phyloP scores from a whole-genome alignment of 208 protist species.

The Acanthamoeba sp. region DNA sequence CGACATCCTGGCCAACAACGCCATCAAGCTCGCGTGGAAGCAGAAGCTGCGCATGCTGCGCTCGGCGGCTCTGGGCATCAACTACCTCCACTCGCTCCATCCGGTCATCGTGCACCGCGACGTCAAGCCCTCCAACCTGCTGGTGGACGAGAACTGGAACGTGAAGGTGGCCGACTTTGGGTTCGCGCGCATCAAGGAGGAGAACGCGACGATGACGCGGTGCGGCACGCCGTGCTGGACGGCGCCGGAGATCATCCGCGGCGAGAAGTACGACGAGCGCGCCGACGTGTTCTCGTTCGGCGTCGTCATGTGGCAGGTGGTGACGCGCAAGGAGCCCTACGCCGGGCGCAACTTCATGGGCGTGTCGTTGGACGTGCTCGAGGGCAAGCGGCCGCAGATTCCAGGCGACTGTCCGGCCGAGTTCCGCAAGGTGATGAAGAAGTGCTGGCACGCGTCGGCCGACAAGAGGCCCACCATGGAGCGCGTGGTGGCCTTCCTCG shows the following conservation, averaged over 20 bases:
- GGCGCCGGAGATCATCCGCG: background rate
- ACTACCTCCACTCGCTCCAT: background rate
- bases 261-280: constrained; percentile 75
- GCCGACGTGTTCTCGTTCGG: constrained; percentile 88
- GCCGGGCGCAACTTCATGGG: background rate
- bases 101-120: constrained; percentile 25
- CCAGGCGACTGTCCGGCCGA: constrained; percentile 68
- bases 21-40: background rate
- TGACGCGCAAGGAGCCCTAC: constrained; percentile 77
- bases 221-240: background rate
- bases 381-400: constrained; percentile 75
- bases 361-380: constrained; percentile 51
- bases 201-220: background rate
- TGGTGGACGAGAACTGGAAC: constrained; percentile 30
- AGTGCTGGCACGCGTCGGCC: constrained; percentile 79
- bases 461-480: constrained; percentile 7
- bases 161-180: constrained; percentile 6
- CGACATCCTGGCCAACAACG: constrained; percentile 1
- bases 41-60: background rate
- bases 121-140: constrained; percentile 42
- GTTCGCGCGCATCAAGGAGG: background rate
- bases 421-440: constrained; percentile 73
- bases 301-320: constrained; percentile 84
- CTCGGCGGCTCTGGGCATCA: background rate
- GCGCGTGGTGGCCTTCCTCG: background rate